Evolutionary conservation across 1,139 yeast species (phyloP), one percentile per base, ranked within the genome.

Genomic region (Geotrichum histeridarum): DNA sequence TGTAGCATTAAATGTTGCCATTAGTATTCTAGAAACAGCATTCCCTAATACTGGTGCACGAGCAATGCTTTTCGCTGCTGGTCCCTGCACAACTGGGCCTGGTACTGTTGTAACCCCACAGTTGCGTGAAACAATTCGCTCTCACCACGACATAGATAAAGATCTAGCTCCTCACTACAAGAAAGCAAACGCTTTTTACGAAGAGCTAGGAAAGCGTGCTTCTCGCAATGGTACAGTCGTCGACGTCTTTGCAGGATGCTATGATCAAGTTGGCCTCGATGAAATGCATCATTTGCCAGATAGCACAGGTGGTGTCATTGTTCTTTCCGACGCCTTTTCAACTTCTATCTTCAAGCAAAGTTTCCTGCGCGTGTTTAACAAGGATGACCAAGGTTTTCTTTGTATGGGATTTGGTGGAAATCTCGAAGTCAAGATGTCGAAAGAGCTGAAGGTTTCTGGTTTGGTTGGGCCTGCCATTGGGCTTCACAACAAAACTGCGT

Each of bases 271-370:
- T 61, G 99, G 99, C 70, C 84, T 93, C 80, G 84, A 86, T 64
- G 99, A 93, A 75, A 93, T 93, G 98, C 88, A 89, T 72, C 79
- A 86, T 57, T 76, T 94, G 64, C 80, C 95, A 57, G 88, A 89
- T 73, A 77, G 81, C 64, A 93, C 98, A 32, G 99, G 99, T 64
- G 99, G 99, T 72, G 86, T 87, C 37, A 77, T 94, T 67, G 82
- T 93, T 54, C 80, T 93, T 64, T 80, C 96, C 1, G 99, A 93
- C 76, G 94, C 98, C 7, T 94, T 94, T 75, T 90, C 96, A 44
- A 93, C 99, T 7, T 86, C 98, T 4, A 93, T 93, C 64, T 93
- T 93, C 78, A 90, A 91, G 71, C 97, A 93, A 74, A 86, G 96
- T 12, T 86, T 89, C 72, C 80, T 89, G 67, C 83, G 96, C 68